Conservation (phyloP, 2,329 filamentous ascomycete species). For the Aspergillus quadricinctus region DNA sequence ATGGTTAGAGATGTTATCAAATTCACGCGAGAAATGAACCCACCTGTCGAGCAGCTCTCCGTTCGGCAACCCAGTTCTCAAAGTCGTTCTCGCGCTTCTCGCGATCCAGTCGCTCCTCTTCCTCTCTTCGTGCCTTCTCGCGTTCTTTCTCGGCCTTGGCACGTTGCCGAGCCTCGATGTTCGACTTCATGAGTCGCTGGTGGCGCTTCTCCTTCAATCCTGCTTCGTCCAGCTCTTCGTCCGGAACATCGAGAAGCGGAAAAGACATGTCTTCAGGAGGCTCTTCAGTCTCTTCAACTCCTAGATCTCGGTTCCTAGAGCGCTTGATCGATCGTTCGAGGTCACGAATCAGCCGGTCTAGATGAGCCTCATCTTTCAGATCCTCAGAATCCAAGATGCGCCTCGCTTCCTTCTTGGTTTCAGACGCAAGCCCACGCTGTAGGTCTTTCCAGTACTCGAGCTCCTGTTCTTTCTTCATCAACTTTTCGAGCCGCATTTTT, state of each 20-base stretch:
- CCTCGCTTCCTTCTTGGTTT: conserved; percentile 87
- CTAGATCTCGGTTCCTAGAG: conserved; percentile 88
- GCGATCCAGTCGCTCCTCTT: conserved; percentile 77
- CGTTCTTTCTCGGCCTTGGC: conserved; percentile 94
- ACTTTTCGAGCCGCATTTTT: conserved; percentile 92
- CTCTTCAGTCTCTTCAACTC: conserved; percentile 75
- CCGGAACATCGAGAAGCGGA: conserved; percentile 79
- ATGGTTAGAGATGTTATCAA: conserved; percentile 21
- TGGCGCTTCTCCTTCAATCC: conserved; percentile 87
- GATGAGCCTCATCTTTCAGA: conserved; percentile 80
- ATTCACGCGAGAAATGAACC: conserved; percentile 3
- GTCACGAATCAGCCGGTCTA: conserved; percentile 81
- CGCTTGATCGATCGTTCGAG: conserved; percentile 87
- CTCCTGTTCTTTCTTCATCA: conserved; percentile 94
- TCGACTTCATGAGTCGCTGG: conserved; percentile 88
- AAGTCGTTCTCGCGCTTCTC: conserved; percentile 80
- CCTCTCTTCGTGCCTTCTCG: conserved; percentile 77
- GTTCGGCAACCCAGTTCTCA: conserved; percentile 80
- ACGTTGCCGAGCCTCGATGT: conserved; percentile 86
- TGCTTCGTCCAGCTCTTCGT: conserved; percentile 90
- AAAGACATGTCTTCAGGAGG: conserved; percentile 76
- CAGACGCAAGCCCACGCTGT: conserved; percentile 64
- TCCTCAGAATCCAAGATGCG: conserved; percentile 85
- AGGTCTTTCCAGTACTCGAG: conserved; percentile 89
- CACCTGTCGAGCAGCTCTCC: conserved; percentile 64